These are phyloP conservation scores for Kwoniella dejecticola DNA, from an alignment of 768 basidiomycete genomes.

Conservation along the genomic window DNA sequence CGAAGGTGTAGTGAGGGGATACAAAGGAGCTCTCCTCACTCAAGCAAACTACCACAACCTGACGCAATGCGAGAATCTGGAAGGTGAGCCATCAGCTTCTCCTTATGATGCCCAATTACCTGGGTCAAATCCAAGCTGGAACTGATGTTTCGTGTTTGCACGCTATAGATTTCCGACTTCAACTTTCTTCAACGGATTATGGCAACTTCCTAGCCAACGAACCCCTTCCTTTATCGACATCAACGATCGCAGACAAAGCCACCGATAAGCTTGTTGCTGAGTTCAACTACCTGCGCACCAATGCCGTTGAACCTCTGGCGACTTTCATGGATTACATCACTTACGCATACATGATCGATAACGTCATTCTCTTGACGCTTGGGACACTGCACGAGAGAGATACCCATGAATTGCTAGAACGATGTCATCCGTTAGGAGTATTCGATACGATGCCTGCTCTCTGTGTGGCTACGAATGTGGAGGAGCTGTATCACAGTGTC, in stretches of 20 bases:
- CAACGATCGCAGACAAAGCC: constrained; percentile 94
- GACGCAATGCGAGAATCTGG: constrained; percentile 94
- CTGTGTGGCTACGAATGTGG: constrained; percentile 98
- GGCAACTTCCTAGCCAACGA: constrained; percentile 98
- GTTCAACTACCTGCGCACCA: constrained; percentile 89
- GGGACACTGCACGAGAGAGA: constrained; percentile 96
- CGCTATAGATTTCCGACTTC: constrained; percentile 89
- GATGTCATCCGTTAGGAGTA: constrained; percentile 94
- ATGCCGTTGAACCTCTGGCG: constrained; percentile 84
- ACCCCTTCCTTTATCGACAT: constrained; percentile 85
- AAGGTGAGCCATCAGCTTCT: constrained; percentile 80
- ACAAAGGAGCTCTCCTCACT: constrained; percentile 87
- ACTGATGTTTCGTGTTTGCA: too few species aligned
- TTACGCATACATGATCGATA: constrained; percentile 99
- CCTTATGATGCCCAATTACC: too few species aligned
- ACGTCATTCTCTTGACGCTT: constrained; percentile 93
- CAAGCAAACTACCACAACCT: constrained; percentile 89
- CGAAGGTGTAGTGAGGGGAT: constrained; percentile 68
- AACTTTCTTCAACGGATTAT: constrained; percentile 94
- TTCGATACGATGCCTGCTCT: constrained; percentile 99
- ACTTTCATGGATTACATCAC: constrained; percentile 98
- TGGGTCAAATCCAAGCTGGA: background rate
- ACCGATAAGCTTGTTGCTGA: constrained; percentile 94
- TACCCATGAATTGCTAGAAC: constrained; percentile 91
- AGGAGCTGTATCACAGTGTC: constrained; percentile 94